These are phyloP conservation scores for Aphanomyces stellatus DNA, from an alignment of 352 stramenopile species.

Conservation along the genomic window DNA sequence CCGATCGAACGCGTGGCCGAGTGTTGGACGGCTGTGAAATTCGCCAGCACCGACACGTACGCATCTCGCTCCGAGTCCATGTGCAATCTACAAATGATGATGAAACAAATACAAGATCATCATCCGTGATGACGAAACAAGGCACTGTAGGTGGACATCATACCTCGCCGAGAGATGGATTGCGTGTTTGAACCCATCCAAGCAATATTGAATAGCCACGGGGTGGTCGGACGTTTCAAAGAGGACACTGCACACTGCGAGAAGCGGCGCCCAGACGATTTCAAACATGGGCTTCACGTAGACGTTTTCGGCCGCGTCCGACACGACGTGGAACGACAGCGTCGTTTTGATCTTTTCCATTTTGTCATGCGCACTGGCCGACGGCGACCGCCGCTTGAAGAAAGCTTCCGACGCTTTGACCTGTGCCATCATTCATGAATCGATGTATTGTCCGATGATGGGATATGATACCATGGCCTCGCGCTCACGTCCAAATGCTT, in stretches of 20 bases:
- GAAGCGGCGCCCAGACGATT: slow-evolving; percentile 95
- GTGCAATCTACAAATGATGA: slow-evolving; percentile 29
- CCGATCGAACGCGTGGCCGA: slow-evolving; percentile 91
- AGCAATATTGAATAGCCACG: slow-evolving; percentile 89
- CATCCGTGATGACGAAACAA: no score
- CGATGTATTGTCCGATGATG: no score
- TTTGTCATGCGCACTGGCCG: background rate
- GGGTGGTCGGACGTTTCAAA: slow-evolving; percentile 92
- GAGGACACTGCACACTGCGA: slow-evolving; percentile 95
- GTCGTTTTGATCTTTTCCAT: background rate
- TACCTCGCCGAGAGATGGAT: slow-evolving; percentile 81
- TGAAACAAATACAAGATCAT: background rate
- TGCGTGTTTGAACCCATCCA: slow-evolving; percentile 94
- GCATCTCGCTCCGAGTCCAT: slow-evolving; percentile 93
- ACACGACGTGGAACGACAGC: slow-evolving; percentile 54
- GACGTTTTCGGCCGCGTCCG: slow-evolving; percentile 51
- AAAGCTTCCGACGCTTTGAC: slow-evolving; percentile 51
- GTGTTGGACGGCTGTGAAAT: slow-evolving; percentile 93
- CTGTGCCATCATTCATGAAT: no score
- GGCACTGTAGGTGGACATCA: no score
- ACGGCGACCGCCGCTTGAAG: slow-evolving; percentile 34
- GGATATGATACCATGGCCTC: slow-evolving; percentile 79
- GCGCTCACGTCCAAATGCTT: slow-evolving; percentile 75
- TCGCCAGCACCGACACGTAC: slow-evolving; percentile 93
- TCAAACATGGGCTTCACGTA: slow-evolving; percentile 97